A percentile compares a stretch with the other conserved stretches of the same genome.
Conservation (phyloP, 495 filamentous ascomycete species). For the Sporormia fimetaria region DNA sequence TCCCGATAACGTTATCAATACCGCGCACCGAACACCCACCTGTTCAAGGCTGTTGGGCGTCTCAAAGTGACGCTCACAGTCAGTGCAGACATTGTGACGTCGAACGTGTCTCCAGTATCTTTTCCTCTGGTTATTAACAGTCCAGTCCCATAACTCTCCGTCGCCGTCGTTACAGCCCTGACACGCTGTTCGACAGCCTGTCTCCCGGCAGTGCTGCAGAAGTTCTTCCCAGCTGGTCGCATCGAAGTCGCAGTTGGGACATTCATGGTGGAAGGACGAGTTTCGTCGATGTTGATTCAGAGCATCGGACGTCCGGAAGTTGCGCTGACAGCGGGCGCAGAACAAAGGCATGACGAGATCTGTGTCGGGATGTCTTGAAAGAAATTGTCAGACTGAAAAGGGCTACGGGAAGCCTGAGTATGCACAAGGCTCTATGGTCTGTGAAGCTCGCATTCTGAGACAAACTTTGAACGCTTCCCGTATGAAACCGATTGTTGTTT, state of each 20-base stretch:
- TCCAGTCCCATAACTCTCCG: neutral
- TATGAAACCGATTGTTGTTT: too few relatives aligned
- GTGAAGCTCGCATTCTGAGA: too few relatives aligned
- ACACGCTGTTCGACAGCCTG: conserved; percentile 2
- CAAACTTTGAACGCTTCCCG: too few relatives aligned
- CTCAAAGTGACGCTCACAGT: conserved; percentile 6
- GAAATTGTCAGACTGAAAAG: too few relatives aligned
- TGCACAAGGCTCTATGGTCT: too few relatives aligned
- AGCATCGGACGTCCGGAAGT: neutral
- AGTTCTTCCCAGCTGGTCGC: neutral
- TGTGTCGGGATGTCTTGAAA: too few relatives aligned
- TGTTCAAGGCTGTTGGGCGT: neutral
- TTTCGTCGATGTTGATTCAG: neutral
- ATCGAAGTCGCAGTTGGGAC: conserved; percentile 4
- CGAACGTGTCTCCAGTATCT: conserved; percentile 5
- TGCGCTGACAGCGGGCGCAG: too few relatives aligned
- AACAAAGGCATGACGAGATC: too few relatives aligned
- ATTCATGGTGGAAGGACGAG: conserved; percentile 1
- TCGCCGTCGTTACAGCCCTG: conserved; percentile 2
- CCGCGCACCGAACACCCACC: neutral
- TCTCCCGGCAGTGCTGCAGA: conserved; percentile 3
- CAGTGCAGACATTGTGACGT: conserved; percentile 3
- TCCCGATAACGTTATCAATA: neutral
- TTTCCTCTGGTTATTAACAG: too few relatives aligned
- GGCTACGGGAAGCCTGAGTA: too few relatives aligned